These are phyloP conservation scores for Maudiozyma barnettii DNA, from an alignment of 805 yeast genomes.

Conservation along the genomic window DNA sequence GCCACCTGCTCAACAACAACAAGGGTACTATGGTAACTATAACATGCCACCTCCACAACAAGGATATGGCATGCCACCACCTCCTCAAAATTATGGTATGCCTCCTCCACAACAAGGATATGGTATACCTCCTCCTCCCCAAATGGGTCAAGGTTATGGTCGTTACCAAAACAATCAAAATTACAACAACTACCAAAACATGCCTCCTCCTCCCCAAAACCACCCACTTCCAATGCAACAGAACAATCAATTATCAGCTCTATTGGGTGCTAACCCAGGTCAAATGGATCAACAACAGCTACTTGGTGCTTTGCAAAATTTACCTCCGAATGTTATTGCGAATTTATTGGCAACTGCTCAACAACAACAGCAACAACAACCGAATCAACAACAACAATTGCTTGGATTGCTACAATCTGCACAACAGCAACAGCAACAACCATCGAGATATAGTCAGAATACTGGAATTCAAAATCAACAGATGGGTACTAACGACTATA, in stretches of 20 bases:
- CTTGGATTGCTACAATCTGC: constrained; percentile 26
- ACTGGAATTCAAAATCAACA: neutral
- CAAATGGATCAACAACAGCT: constrained; percentile 27
- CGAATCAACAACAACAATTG: constrained; percentile 15
- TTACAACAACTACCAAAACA: constrained; percentile 13
- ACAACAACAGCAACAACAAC: constrained; percentile 22
- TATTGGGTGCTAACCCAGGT: constrained; percentile 16
- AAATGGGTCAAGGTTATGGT: constrained; percentile 9
- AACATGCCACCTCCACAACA: constrained; percentile 4
- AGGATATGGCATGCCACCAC: constrained; percentile 4
- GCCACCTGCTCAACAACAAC: constrained; percentile 8
- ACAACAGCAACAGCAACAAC: constrained; percentile 15
- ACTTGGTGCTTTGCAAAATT: constrained; percentile 26
- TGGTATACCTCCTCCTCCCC: constrained; percentile 6
- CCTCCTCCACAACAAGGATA: constrained; percentile 10
- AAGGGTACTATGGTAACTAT: constrained; percentile 5
- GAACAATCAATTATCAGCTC: constrained; percentile 21
- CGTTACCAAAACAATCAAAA: constrained; percentile 9
- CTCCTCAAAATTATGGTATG: constrained; percentile 12
- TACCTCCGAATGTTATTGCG: constrained; percentile 29
- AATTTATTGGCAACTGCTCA: constrained; percentile 26
- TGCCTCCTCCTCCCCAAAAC: constrained; percentile 11
- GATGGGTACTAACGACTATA: constrained; percentile 4
- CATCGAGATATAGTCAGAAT: neutral
- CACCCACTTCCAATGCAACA: constrained; percentile 17